Evolutionary conservation across 306 rosid genomes (phyloP).

Genomic region (Cicer judaicum): DNA sequence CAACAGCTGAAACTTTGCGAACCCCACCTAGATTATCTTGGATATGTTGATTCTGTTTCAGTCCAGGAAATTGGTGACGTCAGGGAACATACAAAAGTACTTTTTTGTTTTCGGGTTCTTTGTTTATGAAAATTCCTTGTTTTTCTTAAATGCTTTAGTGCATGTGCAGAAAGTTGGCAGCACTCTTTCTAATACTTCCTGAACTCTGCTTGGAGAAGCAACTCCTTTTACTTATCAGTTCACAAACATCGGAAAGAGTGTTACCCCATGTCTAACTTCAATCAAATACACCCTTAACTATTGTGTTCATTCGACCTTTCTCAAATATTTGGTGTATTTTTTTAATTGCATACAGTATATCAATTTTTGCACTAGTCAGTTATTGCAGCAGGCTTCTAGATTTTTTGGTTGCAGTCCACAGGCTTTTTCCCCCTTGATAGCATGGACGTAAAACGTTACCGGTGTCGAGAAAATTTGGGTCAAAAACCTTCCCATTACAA

Average conservation of each 20-base stretch:
- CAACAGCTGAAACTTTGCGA: slow-evolving; percentile 1
- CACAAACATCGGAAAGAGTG: background rate
- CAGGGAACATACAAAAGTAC: background rate
- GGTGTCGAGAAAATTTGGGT: background rate
- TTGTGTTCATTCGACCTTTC: background rate
- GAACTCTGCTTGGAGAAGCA: background rate
- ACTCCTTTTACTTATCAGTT: background rate
- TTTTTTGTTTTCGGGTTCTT: background rate
- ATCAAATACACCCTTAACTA: background rate
- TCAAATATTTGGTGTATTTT: slow-evolving; percentile 7
- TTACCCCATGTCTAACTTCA: background rate
- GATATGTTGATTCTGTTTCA: background rate
- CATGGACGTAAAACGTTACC: background rate
- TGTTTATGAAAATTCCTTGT: background rate
- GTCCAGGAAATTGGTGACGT: background rate
- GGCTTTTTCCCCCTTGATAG: slow-evolving; percentile 5
- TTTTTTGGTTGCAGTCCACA: slow-evolving; percentile 4
- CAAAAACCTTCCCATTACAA: background rate
- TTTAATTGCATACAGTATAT: background rate
- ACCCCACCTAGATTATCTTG: background rate
- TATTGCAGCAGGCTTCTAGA: slow-evolving; percentile 1
- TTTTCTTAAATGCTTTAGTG: background rate
- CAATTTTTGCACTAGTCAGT: background rate
- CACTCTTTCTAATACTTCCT: background rate
- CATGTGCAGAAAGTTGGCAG: background rate